Conservation (phyloP, 1,284 basidiomycete species). For the Trichosporon inkin region DNA sequence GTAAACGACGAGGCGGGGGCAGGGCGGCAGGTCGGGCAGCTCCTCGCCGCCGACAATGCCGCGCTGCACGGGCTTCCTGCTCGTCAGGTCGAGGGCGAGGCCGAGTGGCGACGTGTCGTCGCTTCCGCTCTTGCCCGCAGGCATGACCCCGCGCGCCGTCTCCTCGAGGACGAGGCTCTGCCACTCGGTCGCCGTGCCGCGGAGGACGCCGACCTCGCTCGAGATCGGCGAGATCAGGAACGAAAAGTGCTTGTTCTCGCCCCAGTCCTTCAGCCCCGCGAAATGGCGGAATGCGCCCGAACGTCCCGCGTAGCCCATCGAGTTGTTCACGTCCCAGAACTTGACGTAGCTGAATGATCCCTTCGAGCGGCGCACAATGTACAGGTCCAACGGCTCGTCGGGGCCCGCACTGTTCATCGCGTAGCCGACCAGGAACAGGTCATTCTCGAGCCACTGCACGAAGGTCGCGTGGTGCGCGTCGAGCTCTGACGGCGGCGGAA, state of each 20-base stretch:
- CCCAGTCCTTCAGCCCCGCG: slow-evolving; percentile 49
- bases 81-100: slow-evolving; percentile 54
- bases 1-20: slow-evolving; percentile 52
- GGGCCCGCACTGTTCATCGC: slow-evolving; percentile 40
- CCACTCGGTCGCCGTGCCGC: slow-evolving; percentile 47
- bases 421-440: slow-evolving; percentile 55
- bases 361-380: slow-evolving; percentile 45
- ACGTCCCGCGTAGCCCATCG: slow-evolving; percentile 47
- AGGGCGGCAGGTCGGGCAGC: slow-evolving; percentile 50
- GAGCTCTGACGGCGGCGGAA: slow-evolving; percentile 49
- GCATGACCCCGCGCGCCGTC: slow-evolving; percentile 53
- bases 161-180: slow-evolving; percentile 54
- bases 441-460: slow-evolving; percentile 57
- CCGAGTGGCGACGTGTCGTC: slow-evolving; percentile 54
- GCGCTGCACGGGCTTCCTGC: slow-evolving; percentile 45
- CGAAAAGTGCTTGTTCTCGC: slow-evolving; percentile 43
- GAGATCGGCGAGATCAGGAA: slow-evolving; percentile 53
- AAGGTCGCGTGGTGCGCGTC: slow-evolving; percentile 35
- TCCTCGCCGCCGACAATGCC: slow-evolving; percentile 52
- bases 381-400: slow-evolving; percentile 47
- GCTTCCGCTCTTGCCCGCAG: slow-evolving; percentile 47
- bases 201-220: slow-evolving; percentile 48
- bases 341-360: slow-evolving; percentile 36
- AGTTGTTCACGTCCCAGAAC: slow-evolving; percentile 49
- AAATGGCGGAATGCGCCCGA: slow-evolving; percentile 44